Conservation (phyloP, 148 eudicot species). For the Fagopyrum esculentum region DNA sequence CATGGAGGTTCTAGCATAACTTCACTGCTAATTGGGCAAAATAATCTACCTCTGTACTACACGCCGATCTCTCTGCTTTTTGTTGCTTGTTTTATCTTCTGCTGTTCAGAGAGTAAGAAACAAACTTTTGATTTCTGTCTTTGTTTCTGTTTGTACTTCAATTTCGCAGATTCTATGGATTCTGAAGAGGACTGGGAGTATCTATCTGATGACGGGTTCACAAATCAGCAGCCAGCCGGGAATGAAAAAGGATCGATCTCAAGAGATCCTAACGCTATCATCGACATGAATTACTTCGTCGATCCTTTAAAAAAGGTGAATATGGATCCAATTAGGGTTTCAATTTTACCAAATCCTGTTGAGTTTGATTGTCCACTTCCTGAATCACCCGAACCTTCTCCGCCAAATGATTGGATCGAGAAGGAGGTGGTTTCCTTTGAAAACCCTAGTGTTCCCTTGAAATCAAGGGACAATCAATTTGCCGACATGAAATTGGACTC, state of each 20-base stretch:
- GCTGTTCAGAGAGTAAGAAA: neutral
- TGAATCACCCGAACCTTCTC: neutral
- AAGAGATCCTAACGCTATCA: conserved; percentile 14
- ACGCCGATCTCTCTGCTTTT: neutral
- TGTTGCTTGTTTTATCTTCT: neutral
- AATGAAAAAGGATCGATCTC: conserved; percentile 18
- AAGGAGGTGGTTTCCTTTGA: neutral
- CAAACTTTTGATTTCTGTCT: neutral
- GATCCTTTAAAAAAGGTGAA: conserved; percentile 15
- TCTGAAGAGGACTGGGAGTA: conserved; percentile 73
- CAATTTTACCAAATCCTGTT: conserved; percentile 24
- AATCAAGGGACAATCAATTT: conserved; percentile 62
- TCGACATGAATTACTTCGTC: conserved; percentile 49
- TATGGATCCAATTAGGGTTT: conserved; percentile 2
- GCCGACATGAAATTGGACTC: conserved; percentile 93
- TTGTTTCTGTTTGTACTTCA: neutral
- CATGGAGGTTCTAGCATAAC: neutral
- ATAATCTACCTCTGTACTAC: neutral
- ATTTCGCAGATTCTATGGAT: conserved; percentile 41
- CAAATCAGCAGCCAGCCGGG: conserved; percentile 35
- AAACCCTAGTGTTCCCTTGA: conserved; percentile 51
- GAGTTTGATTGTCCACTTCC: conserved; percentile 14
- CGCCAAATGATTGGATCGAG: conserved; percentile 6
- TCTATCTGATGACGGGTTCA: conserved; percentile 54
- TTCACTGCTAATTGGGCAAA: neutral